Base-by-base conservation (phyloP, 2,329 filamentous ascomycete genomes). In the Xylariaceae sp. region DNA sequence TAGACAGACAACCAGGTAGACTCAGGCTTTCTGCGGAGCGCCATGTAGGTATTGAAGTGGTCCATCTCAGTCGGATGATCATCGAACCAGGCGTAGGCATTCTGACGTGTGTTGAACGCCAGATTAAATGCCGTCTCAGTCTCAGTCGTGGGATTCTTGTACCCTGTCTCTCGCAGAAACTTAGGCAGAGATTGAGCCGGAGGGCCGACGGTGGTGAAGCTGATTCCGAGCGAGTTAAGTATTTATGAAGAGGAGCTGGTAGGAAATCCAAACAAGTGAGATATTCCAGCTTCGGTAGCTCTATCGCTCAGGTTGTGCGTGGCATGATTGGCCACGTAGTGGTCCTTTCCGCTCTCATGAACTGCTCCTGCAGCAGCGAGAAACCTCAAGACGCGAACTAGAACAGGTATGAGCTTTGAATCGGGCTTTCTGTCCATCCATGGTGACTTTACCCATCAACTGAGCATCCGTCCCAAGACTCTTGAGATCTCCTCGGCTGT, bases 21-120 rank as follows among this genome's bases (percentile, higher is more conserved):
- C 4, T 46, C 32, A 4, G 44, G 31, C 17, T 45, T 14, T 4
- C 48, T 44, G 1, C 47, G 46, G 12, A 47, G 18, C 7, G 47
- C 47, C 50, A 54, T 54, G 41, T 43, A 52, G 9, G 38, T 24
- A 17, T 53, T 46, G 47, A 57, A 54, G 31, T 50, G 19, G 2
- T 9, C 17, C 19, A 53, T 31, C 2, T 47, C 9, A 12, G 40
- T 34, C 1, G 50, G 47, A 21, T 51, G 41, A 3, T 44, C 17
- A 3, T 11, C 15, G 11, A 51, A 38, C 44, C 41, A 51, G n/a
- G n/a, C n/a, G n/a, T n/a, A 11, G 35, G 14, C 30, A 43, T 51
- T 3, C 28, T 12, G n/a, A 38, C 18, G 4, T 36, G 13, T 5
- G 21, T 7, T 11, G 49, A 52, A n/a, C 43, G 28, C 18, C 31